phyloP scores from a whole-genome alignment of 768 basidiomycete species.

The Pisolithus albus region DNA sequence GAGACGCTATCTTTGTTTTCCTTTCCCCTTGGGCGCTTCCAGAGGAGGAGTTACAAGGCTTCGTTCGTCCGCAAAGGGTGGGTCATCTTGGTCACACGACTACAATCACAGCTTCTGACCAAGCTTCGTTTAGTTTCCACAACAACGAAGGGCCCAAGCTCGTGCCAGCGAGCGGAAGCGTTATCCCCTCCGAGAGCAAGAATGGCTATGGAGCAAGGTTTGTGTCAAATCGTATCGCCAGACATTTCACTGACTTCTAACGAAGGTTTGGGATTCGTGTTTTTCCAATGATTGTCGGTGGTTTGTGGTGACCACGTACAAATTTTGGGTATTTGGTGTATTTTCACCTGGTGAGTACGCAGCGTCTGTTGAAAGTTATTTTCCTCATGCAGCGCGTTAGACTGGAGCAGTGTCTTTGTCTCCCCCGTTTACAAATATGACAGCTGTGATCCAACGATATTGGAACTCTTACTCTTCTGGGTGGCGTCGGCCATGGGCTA shows the following conservation, averaged over 20 bases:
- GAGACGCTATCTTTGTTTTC: conserved; percentile 26
- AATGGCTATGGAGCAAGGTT: conserved; percentile 54
- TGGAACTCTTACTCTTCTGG: conserved; percentile 51
- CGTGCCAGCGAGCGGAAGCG: conserved; percentile 1
- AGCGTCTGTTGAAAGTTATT: background rate
- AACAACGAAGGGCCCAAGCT: conserved; percentile 7
- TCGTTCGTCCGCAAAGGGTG: conserved; percentile 21
- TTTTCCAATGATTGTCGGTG: conserved; percentile 27
- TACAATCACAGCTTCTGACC: conserved; percentile 1
- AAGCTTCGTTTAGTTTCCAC: conserved; percentile 12
- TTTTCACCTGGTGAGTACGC: conserved; percentile 32
- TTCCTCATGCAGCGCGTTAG: conserved; percentile 25
- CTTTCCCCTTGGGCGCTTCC: conserved; percentile 36
- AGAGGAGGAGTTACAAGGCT: conserved; percentile 27
- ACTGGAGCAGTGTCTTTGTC: conserved; percentile 48
- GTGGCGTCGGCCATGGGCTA: conserved; percentile 45
- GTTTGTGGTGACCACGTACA: conserved; percentile 40
- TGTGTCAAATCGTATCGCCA: background rate
- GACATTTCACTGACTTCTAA: conserved; percentile 4
- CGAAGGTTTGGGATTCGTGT: conserved; percentile 37
- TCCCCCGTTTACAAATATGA: conserved; percentile 39
- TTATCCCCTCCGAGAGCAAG: conserved; percentile 26
- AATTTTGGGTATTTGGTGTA: conserved; percentile 37
- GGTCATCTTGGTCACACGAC: conserved; percentile 1
- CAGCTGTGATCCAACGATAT: conserved; percentile 37